Evolutionary conservation across 768 basidiomycete genomes (phyloP).

Genomic region (Mrakia blollopis): DNA sequence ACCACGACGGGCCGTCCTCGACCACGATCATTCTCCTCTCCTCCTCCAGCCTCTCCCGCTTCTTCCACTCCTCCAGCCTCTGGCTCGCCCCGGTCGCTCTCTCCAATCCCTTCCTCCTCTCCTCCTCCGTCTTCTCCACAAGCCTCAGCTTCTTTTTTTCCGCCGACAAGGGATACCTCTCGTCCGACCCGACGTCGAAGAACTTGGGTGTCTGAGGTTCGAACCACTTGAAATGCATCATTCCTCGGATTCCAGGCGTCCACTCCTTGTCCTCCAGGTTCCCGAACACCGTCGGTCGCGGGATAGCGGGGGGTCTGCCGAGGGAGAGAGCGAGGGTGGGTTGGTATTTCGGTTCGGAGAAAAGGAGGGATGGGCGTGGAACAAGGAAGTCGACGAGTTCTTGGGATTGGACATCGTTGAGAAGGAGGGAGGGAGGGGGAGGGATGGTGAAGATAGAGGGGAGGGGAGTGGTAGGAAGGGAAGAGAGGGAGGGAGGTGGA

Average conservation of each 20-base stretch:
- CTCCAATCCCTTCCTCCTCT: neutral
- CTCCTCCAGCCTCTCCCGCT: neutral
- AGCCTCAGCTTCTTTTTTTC: neutral
- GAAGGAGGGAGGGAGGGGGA: neutral
- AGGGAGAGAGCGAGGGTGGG: neutral
- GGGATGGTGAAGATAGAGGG: neutral
- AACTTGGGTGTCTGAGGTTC: neutral
- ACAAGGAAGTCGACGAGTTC: constrained; percentile 15
- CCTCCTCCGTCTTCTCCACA: neutral
- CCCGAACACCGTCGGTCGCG: neutral
- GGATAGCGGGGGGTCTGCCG: neutral
- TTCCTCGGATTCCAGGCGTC: neutral
- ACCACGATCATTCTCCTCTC: neutral
- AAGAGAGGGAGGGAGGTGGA: neutral
- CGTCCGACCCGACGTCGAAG: neutral
- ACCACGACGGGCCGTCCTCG: neutral
- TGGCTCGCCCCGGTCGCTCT: too few relatives aligned
- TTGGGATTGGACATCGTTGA: constrained; percentile 1
- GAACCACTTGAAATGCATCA: constrained; percentile 8
- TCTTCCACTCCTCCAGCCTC: too few relatives aligned
- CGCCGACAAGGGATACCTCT: neutral
- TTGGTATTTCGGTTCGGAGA: neutral
- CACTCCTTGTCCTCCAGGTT: constrained; percentile 12
- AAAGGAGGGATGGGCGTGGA: neutral
- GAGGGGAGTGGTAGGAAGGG: too few relatives aligned